These are phyloP conservation scores for Cryphonectria nitschkei DNA, from an alignment of 2,329 filamentous ascomycete genomes.

Conservation along the genomic window DNA sequence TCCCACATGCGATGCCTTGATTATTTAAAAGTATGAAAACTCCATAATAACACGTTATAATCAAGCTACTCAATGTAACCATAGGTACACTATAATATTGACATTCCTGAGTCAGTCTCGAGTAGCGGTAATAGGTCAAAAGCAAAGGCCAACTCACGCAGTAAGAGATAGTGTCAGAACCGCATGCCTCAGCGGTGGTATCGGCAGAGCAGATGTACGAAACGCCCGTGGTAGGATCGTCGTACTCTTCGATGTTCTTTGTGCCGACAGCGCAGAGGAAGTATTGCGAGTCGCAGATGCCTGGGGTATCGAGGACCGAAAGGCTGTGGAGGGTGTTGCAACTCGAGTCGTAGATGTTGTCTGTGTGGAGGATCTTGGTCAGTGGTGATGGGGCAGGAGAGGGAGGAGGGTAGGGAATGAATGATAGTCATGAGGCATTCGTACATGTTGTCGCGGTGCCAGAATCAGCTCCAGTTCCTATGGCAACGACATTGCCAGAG, in stretches of 20 bases:
- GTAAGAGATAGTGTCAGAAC: slow-evolving; percentile 12
- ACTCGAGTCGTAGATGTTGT: slow-evolving; percentile 18
- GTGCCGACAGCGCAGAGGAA: slow-evolving; percentile 21
- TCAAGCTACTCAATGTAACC: background rate
- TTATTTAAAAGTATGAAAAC: background rate
- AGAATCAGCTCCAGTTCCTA: slow-evolving; percentile 9
- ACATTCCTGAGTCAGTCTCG: background rate
- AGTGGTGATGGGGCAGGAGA: background rate
- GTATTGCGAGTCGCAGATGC: slow-evolving; percentile 19
- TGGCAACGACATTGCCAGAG: slow-evolving; percentile 16
- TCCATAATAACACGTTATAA: background rate
- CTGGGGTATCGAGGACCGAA: slow-evolving; percentile 6
- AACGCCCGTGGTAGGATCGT: slow-evolving; percentile 21
- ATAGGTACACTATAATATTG: background rate
- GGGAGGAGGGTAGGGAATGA: too few relatives aligned
- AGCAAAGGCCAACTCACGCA: slow-evolving; percentile 14
- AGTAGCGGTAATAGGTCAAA: background rate
- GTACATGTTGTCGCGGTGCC: slow-evolving; percentile 3
- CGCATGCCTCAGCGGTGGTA: slow-evolving; percentile 19
- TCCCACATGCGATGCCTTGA: background rate
- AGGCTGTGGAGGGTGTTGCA: slow-evolving; percentile 22
- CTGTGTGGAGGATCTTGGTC: background rate
- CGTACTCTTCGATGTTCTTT: slow-evolving; percentile 12
- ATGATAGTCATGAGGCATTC: background rate
- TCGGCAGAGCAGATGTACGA: slow-evolving; percentile 21